Evolutionary conservation across 78 protist species (phyloP), one percentile per base, ranked within the genome.

Genomic region (Isochrysis galbana): DNA sequence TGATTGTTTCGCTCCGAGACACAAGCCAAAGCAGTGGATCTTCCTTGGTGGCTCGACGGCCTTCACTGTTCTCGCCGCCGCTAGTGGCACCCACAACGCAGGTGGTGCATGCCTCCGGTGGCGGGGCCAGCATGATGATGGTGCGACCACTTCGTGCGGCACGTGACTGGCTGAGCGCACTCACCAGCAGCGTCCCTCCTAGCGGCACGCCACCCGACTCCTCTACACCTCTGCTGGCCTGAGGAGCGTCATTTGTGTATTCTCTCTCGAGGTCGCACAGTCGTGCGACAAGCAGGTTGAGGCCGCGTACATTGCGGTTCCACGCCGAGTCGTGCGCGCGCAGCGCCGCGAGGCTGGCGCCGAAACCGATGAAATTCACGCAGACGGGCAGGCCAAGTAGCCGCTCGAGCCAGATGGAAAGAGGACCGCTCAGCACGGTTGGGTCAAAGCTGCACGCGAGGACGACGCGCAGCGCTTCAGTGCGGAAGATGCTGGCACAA

Each of bases 391-490:
- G 42, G 42, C 89, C 89, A 41, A 46, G 34, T 38, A 84, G n/a
- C 34, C 5, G 4, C 21, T 4, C 0, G 34, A 38, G 26, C 89
- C 89, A 84, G 34, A 84, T 26, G 46, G 32, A 41, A 10, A 84
- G 89, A 36, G 89, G 89, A 36, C 25, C 89, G 2, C 5, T 23
- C 38, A 84, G 41, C 11, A 41, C 54, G 42, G 11, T 7, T 26
- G 42, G 5, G 42, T 34, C 89, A 7, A 84, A 84, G 3, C 70
- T 84, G 67, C n/a, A 14, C 7, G 69, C 89, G 5, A 84, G 34
- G 69, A 84, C 69, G 10, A 84, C 23, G 22, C 61, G 54, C 55
- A 80, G 87, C 70, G 70, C n/a, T n/a, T n/a, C n/a, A n/a, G n/a
- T n/a, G n/a, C n/a, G n/a, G n/a, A n/a, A n/a, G n/a, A n/a, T n/a